A percentile compares a stretch with the other conserved stretches of the same genome.
These are phyloP conservation scores for Lichtheimia ramosa DNA, from an alignment of 371 early-diverging fungal genomes.

Conservation along the genomic window DNA sequence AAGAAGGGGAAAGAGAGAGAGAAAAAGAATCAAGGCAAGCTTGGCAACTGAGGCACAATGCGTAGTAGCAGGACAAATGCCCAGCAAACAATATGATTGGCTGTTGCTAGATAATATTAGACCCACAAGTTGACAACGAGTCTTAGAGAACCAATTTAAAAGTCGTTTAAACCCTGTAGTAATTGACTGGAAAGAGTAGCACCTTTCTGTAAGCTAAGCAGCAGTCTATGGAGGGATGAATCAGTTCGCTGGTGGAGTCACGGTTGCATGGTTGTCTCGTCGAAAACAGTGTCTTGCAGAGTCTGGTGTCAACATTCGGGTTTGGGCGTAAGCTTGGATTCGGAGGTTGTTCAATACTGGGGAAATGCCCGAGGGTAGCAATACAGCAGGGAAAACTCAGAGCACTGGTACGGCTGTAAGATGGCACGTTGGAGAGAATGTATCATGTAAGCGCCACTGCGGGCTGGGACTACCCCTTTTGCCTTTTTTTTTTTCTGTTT, in stretches of 20 bases:
- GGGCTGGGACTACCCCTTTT: conserved; percentile 48
- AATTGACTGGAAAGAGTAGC: conserved; percentile 37
- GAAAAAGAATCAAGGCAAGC: not conserved
- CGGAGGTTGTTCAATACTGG: conserved; percentile 58
- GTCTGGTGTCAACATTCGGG: conserved; percentile 55
- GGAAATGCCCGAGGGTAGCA: conserved; percentile 61
- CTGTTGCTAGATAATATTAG: too few relatives aligned
- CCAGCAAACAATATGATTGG: too few relatives aligned
- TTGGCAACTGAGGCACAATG: not conserved
- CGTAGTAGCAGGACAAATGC: too few relatives aligned
- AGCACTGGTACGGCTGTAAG: conserved; percentile 57
- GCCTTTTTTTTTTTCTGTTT: conserved; percentile 6
- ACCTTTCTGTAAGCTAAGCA: conserved; percentile 47
- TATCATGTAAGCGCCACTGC: conserved; percentile 36
- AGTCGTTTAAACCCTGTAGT: too few relatives aligned
- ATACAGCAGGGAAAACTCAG: conserved; percentile 65
- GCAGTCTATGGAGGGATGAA: conserved; percentile 52
- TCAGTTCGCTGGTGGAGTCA: conserved; percentile 40
- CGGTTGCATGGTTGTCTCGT: conserved; percentile 25
- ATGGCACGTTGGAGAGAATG: conserved; percentile 55
- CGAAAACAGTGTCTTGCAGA: conserved; percentile 25
- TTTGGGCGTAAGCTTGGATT: conserved; percentile 34
- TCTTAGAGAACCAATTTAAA: not conserved
- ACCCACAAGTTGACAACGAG: not conserved
- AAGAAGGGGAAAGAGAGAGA: not conserved